Conservation (phyloP, 352 stramenopile genomes). For the Pythium coloratum region DNA sequence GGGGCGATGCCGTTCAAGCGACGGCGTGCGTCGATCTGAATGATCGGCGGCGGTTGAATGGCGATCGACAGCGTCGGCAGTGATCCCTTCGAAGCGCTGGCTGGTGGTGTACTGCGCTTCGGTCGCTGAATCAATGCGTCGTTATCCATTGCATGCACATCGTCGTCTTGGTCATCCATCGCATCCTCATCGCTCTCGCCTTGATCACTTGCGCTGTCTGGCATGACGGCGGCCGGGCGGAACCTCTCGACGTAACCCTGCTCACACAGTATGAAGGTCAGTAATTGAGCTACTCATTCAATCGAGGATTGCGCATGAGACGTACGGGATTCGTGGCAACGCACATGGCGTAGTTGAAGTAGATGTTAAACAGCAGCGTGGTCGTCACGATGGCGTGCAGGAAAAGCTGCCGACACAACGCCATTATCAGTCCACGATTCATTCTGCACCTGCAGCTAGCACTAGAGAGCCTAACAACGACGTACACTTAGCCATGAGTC, state of each 20-base stretch:
- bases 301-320: background rate
- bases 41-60: slow-evolving; percentile 15
- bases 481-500: slow-evolving; percentile 7
- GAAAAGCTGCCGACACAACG: background rate
- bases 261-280: background rate
- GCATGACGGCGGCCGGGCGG: background rate
- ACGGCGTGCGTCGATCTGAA: slow-evolving; percentile 8
- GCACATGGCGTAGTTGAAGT: slow-evolving; percentile 47
- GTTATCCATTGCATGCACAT: slow-evolving; percentile 8
- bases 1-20: background rate
- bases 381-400: slow-evolving; percentile 15
- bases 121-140: slow-evolving; percentile 21
- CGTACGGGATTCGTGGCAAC: slow-evolving; percentile 36
- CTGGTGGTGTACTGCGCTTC: background rate
- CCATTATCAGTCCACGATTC: background rate
- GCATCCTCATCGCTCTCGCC: slow-evolving; percentile 21
- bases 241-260: slow-evolving; percentile 20
- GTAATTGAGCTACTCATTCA: no score
- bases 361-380: slow-evolving; percentile 30
- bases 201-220: background rate
- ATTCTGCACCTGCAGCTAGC: background rate
- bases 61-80: slow-evolving; percentile 9
- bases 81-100: background rate
- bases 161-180: slow-evolving; percentile 22
- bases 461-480: background rate